phyloP scores from a whole-genome alignment of 2,329 filamentous ascomycete species.

The Pseudogymnoascus sp. region DNA sequence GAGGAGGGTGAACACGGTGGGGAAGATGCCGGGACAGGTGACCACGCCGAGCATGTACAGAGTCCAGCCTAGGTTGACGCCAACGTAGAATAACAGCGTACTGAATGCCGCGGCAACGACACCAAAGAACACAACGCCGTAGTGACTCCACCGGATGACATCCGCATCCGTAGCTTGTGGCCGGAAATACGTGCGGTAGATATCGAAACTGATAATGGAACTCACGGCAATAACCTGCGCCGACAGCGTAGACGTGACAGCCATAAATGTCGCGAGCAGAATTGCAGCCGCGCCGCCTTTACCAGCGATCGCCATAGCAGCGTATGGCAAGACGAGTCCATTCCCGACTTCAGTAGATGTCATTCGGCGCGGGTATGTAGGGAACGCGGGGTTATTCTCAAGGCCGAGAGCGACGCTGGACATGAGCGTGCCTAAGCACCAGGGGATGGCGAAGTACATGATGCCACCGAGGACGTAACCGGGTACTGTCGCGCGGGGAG shows the following conservation, averaged over 20 bases:
- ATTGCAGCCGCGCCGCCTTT: slow-evolving; percentile 60
- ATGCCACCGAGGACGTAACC: slow-evolving; percentile 46
- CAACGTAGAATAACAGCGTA: slow-evolving; percentile 45
- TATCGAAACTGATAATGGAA: slow-evolving; percentile 76
- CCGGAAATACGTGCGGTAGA: slow-evolving; percentile 79
- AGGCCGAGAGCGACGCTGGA: slow-evolving; percentile 41
- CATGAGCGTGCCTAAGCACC: slow-evolving; percentile 44
- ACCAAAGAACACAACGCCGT: slow-evolving; percentile 45
- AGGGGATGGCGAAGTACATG: slow-evolving; percentile 47
- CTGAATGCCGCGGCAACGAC: slow-evolving; percentile 44
- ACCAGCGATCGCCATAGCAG: slow-evolving; percentile 60
- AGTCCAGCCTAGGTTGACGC: slow-evolving; percentile 47
- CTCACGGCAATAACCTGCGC: slow-evolving; percentile 78
- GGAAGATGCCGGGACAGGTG: slow-evolving; percentile 46
- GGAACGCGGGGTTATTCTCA: slow-evolving; percentile 42
- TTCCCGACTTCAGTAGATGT: slow-evolving; percentile 63
- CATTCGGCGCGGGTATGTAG: slow-evolving; percentile 60
- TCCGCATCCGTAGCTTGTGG: slow-evolving; percentile 51
- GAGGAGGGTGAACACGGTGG: slow-evolving; percentile 45
- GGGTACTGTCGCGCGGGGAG: slow-evolving; percentile 39
- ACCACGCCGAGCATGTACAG: slow-evolving; percentile 46
- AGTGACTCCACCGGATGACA: slow-evolving; percentile 44
- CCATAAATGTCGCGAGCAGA: slow-evolving; percentile 67
- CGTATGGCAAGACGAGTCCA: slow-evolving; percentile 57
- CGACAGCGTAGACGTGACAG: slow-evolving; percentile 72